Conservation (phyloP, 768 basidiomycete genomes). For the Saitozyma sp. region DNA sequence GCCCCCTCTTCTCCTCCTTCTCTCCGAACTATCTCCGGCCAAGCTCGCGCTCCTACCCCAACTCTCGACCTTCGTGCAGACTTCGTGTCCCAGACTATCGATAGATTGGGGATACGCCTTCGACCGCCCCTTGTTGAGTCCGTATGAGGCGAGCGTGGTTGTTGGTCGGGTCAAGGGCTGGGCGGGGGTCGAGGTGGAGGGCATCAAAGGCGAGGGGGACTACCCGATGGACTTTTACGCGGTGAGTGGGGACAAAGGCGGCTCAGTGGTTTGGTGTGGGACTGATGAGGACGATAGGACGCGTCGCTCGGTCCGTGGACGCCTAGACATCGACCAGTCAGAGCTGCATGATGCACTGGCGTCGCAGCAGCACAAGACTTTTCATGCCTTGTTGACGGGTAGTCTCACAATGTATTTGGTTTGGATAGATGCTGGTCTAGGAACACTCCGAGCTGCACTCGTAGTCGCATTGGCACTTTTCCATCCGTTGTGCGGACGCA, state of each 20-base stretch:
- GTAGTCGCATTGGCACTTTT: no score
- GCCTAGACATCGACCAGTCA: constrained; percentile 36
- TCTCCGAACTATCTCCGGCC: constrained; percentile 95
- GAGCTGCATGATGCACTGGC: neutral
- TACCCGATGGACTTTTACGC: constrained; percentile 98
- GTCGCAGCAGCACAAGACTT: neutral
- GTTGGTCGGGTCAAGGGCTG: constrained; percentile 69
- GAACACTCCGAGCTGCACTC: no score
- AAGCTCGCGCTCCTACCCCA: constrained; percentile 80
- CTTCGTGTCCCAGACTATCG: constrained; percentile 90
- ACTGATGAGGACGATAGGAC: constrained; percentile 18
- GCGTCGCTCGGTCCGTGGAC: constrained; percentile 51
- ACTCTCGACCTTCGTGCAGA: constrained; percentile 89
- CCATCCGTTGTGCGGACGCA: no score
- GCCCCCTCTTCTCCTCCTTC: constrained; percentile 70
- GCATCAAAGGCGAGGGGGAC: constrained; percentile 53
- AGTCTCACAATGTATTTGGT: neutral
- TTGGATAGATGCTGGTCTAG: neutral
- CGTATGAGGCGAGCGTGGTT: constrained; percentile 88
- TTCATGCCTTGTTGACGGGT: no score
- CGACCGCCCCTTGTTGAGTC: constrained; percentile 78
- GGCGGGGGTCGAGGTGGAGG: constrained; percentile 53
- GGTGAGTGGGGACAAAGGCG: constrained; percentile 10
- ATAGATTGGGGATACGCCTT: constrained; percentile 99
- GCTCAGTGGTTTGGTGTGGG: neutral